Percentiles rank a stretch among this genome's conserved stretches.
phyloP scores from a whole-genome alignment of 768 basidiomycete genomes.

The Xerocomellus chrysenteron region DNA sequence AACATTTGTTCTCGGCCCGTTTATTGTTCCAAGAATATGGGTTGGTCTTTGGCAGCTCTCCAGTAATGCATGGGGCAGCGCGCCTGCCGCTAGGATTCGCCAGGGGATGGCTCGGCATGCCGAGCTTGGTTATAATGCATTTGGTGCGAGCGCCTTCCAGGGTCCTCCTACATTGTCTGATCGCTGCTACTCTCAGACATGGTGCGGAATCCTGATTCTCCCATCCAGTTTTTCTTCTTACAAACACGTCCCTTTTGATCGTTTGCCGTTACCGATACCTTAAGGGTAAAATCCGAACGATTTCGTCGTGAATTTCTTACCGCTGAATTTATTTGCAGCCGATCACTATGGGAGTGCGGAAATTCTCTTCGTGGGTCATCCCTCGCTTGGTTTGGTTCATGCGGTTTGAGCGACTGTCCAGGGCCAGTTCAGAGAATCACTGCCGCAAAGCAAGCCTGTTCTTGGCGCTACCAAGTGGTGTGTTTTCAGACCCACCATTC shows the following conservation, averaged over 20 bases:
- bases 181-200: slow-evolving; percentile 43
- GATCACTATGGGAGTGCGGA: slow-evolving; percentile 88
- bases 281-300: slow-evolving; percentile 26
- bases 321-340: slow-evolving; percentile 42
- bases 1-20: slow-evolving; percentile 56
- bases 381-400: background rate
- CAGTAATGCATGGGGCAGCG: slow-evolving; percentile 82
- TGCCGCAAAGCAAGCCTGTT: slow-evolving; percentile 42
- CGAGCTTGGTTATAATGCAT: slow-evolving; percentile 51
- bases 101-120: slow-evolving; percentile 65
- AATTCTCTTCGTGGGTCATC: slow-evolving; percentile 64
- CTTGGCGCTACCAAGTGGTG: slow-evolving; percentile 88
- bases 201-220: slow-evolving; percentile 39
- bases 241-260: background rate
- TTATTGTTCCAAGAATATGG: slow-evolving; percentile 64
- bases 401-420: slow-evolving; percentile 29
- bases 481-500: slow-evolving; percentile 56
- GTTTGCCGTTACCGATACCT: slow-evolving; percentile 4
- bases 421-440: slow-evolving; percentile 65
- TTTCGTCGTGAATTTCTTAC: background rate
- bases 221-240: slow-evolving; percentile 17
- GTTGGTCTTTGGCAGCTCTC: slow-evolving; percentile 85
- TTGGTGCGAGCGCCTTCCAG: slow-evolving; percentile 33
- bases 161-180: slow-evolving; percentile 14
- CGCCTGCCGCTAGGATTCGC: slow-evolving; percentile 61